Percentiles rank a stretch among this genome's conserved stretches.
phyloP scores from a whole-genome alignment of 148 eudicot species.

The Rhododendron mucronatum region DNA sequence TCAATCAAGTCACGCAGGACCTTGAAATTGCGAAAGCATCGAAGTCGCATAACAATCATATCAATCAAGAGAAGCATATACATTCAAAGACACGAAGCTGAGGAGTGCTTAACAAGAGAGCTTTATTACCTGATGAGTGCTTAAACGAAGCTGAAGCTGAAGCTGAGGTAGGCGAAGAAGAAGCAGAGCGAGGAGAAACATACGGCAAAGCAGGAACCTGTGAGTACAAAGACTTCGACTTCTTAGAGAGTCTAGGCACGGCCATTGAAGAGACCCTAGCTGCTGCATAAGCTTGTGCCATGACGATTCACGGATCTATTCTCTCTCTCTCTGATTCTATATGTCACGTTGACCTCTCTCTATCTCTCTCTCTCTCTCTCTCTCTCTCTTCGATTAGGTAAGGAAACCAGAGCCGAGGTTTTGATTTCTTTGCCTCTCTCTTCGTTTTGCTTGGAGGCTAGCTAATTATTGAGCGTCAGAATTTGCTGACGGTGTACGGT shows the following conservation, averaged over 20 bases:
- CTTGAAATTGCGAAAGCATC: not conserved
- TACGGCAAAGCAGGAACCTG: conserved; percentile 33
- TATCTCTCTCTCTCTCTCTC: not conserved
- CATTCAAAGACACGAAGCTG: not conserved
- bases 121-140: conserved; percentile 35
- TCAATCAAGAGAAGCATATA: not conserved
- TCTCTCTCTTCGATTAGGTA: not conserved
- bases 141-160: conserved; percentile 11
- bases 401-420: not conserved
- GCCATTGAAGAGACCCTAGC: conserved; percentile 32
- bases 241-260: conserved; percentile 28
- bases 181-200: conserved; percentile 27
- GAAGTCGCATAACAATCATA: not conserved
- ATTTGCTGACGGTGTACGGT: not conserved
- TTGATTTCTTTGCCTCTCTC: not conserved
- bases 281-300: conserved; percentile 29
- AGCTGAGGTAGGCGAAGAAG: conserved; percentile 16
- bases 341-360: not conserved
- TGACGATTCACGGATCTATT: not conserved
- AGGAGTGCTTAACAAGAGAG: conserved; percentile 6
- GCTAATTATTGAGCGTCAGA: not conserved
- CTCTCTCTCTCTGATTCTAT: not conserved
- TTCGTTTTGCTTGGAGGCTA: not conserved
- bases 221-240: not conserved
- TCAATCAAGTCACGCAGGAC: not conserved